These are phyloP conservation scores for Monilinia fructicola DNA, from an alignment of 2,329 filamentous ascomycete genomes.

Conservation along the genomic window DNA sequence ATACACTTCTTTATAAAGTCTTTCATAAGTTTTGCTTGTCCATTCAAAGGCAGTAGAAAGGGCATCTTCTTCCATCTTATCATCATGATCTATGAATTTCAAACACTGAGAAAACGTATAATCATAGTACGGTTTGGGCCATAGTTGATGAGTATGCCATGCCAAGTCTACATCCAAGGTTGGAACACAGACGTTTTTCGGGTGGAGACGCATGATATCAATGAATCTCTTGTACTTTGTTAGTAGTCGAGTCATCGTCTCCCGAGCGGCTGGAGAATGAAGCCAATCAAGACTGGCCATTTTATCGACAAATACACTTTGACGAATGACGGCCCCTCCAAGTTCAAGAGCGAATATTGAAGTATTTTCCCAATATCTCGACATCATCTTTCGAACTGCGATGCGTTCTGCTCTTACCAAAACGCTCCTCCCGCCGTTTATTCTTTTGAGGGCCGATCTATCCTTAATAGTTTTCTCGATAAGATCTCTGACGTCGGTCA, in stretches of 20 bases:
- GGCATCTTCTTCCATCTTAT: slow-evolving; percentile 71
- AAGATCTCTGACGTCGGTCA: slow-evolving; percentile 52
- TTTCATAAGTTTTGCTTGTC: slow-evolving; percentile 70
- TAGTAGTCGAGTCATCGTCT: slow-evolving; percentile 65
- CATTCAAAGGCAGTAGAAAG: slow-evolving; percentile 67
- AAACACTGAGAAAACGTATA: slow-evolving; percentile 51
- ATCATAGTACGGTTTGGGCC: slow-evolving; percentile 59
- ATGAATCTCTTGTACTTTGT: slow-evolving; percentile 66
- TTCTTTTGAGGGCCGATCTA: slow-evolving; percentile 42
- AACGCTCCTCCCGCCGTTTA: slow-evolving; percentile 42
- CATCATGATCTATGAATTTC: slow-evolving; percentile 76
- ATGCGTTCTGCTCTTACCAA: slow-evolving; percentile 42
- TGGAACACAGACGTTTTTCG: slow-evolving; percentile 57
- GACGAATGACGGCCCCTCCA: slow-evolving; percentile 62
- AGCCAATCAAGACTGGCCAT: slow-evolving; percentile 79
- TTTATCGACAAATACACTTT: slow-evolving; percentile 67
- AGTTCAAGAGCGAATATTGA: slow-evolving; percentile 65
- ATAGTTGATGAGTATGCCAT: slow-evolving; percentile 78
- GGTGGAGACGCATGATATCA: slow-evolving; percentile 53
- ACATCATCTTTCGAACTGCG: slow-evolving; percentile 65
- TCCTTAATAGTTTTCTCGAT: slow-evolving; percentile 51
- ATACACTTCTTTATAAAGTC: slow-evolving; percentile 64
- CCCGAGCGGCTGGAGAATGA: slow-evolving; percentile 62
- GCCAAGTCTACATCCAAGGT: slow-evolving; percentile 73
- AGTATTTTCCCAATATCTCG: slow-evolving; percentile 67